Evolutionary conservation across 1,139 yeast genomes (phyloP), one percentile per base, ranked within the genome.

Genomic region (Debaryomyces psychrophilus): DNA sequence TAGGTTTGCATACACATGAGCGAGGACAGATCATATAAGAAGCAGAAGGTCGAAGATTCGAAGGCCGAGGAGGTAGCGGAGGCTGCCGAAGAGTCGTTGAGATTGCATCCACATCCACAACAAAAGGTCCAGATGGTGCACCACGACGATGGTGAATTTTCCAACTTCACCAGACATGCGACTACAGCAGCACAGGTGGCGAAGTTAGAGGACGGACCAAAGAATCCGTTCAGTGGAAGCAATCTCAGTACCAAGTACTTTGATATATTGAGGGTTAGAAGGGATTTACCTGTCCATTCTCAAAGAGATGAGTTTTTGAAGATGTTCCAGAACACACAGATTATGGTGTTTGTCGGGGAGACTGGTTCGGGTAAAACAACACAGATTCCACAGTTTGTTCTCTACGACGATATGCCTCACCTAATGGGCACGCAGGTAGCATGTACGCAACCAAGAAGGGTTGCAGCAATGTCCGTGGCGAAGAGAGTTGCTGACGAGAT

Each of bases 351-450:
- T 68, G 98, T 93, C 37, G 99, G 99, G 73, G 99, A 93, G 67
- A 93, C 99, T 1, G 98, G 98, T 68, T 89, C 97, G 12, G 98
- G 98, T 77, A 92, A 92, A 65, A 92, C 98, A 22, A 92, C 98
- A 1, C 98, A 92, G 68, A 90, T 92, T 51, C 97, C 98, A 3
- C 98, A 92, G 67, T 92, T 90, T 71, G 97, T 93, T 26, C 76
- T 92, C 39, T 90, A 85, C 56, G 98, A 93, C 64, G 98, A 90
- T 57, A 82, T 95, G 68, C 96, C 95, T 26, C 95, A 88, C 53
- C 69, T 87, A 48, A 71, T 73, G 41, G 93, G 95, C 2, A 82
- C 82, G 31, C 90, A 85, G 64, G 89, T 92, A 43, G 97, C 96
- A 1, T 92, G 97, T 82, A 92, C 98, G 0, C 98, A 92, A 71